Evolutionary conservation across 2,329 filamentous ascomycete species (phyloP).

Genomic region (Alternaria metachromatica): DNA sequence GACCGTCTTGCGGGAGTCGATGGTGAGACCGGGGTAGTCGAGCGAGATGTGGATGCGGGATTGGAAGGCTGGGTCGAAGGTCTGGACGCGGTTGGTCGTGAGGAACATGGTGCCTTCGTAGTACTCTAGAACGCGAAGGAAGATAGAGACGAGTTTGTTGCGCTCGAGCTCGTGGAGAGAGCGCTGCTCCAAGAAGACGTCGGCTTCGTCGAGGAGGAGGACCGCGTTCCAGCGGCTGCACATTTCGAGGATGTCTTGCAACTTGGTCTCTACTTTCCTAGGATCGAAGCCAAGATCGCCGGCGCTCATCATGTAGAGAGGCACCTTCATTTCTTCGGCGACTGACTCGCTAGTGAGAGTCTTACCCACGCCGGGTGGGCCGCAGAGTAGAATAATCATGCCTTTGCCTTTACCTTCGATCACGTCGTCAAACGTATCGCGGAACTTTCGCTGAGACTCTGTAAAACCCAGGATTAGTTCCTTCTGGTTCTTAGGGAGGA

Average conservation of each 20-base stretch:
- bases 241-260: slow-evolving; percentile 83
- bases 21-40: slow-evolving; percentile 35
- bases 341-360: slow-evolving; percentile 32
- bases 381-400: slow-evolving; percentile 36
- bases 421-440: slow-evolving; percentile 49
- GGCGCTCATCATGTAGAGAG: slow-evolving; percentile 74
- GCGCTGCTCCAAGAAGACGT: slow-evolving; percentile 61
- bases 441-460: slow-evolving; percentile 68
- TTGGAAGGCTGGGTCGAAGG: slow-evolving; percentile 42
- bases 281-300: slow-evolving; percentile 72
- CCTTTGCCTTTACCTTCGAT: slow-evolving; percentile 53
- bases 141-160: slow-evolving; percentile 51
- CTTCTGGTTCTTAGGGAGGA: slow-evolving; percentile 36
- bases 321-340: slow-evolving; percentile 28
- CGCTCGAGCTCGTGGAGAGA: slow-evolving; percentile 39
- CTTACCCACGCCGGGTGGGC: slow-evolving; percentile 36
- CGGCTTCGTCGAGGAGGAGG: slow-evolving; percentile 76
- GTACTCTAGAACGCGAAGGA: slow-evolving; percentile 44
- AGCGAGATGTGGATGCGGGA: slow-evolving; percentile 42
- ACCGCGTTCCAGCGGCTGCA: slow-evolving; percentile 68
- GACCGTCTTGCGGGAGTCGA: slow-evolving; percentile 44
- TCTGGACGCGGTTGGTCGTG: slow-evolving; percentile 44
- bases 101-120: slow-evolving; percentile 45
- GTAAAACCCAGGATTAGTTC: slow-evolving; percentile 65
- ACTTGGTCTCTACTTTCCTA: slow-evolving; percentile 67